Evolutionary conservation across 208 protist genomes (phyloP).

Genomic region (Leishmania lainsoni): DNA sequence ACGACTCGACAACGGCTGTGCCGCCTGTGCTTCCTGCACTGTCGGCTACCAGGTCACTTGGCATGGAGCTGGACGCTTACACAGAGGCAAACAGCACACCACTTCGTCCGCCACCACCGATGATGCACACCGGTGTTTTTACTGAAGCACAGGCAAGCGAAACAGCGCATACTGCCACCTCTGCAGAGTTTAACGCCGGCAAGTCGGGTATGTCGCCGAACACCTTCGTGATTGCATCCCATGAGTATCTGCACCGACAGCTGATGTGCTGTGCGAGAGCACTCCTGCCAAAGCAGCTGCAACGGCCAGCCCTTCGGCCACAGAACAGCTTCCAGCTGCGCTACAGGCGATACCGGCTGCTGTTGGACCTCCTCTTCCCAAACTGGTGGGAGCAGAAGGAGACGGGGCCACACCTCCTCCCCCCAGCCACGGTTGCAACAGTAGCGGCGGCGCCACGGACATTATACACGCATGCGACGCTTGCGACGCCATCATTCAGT

Average conservation of each 20-base stretch:
- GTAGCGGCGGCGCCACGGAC: background rate
- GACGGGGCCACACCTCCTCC: background rate
- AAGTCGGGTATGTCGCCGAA: background rate
- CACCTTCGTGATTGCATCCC: background rate
- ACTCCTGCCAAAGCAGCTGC: background rate
- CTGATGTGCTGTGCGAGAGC: background rate
- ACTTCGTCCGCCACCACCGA: conserved; percentile 19
- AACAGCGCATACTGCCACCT: background rate
- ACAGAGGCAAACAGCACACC: conserved; percentile 29
- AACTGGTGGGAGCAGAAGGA: background rate
- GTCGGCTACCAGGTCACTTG: conserved; percentile 11
- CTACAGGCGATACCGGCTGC: conserved; percentile 11
- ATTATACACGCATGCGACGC: conserved; percentile 37
- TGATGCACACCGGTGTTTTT: background rate
- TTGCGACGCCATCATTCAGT: conserved; percentile 56
- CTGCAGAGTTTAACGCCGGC: background rate
- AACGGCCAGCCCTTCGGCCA: background rate
- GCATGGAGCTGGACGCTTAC: conserved; percentile 27
- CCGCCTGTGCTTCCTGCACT: background rate
- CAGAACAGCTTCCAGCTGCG: background rate
- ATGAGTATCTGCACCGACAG: background rate
- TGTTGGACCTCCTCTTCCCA: conserved; percentile 1
- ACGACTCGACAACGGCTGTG: background rate
- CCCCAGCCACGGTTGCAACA: background rate
- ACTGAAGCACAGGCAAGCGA: background rate